phyloP scores from a whole-genome alignment of 345 rosid species.

The Cardiospermum halicacabum region DNA sequence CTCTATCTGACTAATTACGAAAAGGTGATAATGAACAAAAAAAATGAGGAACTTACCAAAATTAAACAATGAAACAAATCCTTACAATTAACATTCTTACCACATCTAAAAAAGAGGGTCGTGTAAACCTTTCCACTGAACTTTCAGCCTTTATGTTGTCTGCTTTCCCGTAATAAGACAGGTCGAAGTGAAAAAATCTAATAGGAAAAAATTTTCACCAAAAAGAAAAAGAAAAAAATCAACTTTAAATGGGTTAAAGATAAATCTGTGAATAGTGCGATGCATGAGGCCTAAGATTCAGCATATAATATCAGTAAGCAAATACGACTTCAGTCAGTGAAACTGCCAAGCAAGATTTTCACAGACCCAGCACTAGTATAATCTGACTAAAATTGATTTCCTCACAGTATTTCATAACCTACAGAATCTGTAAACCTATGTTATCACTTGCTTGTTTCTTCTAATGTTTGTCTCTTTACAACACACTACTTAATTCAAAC shows the following conservation, averaged over 20 bases:
- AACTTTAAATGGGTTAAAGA: slow-evolving; percentile 20
- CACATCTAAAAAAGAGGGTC: slow-evolving; percentile 44
- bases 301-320: slow-evolving; percentile 5
- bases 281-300: slow-evolving; percentile 20
- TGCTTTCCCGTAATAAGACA: slow-evolving; percentile 54
- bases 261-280: slow-evolving; percentile 11
- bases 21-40: neutral
- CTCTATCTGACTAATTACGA: neutral
- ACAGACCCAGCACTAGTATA: neutral
- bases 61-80: slow-evolving; percentile 20
- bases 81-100: slow-evolving; percentile 36
- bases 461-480: neutral
- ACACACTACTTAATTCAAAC: neutral
- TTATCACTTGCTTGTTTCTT: neutral
- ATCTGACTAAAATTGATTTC: neutral
- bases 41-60: neutral
- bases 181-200: slow-evolving; percentile 59
- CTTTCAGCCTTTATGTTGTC: slow-evolving; percentile 53
- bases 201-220: slow-evolving; percentile 32
- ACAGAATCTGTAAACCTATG: neutral
- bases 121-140: slow-evolving; percentile 50
- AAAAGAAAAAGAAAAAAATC: slow-evolving; percentile 27
- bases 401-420: neutral
- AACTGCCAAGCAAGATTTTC: slow-evolving; percentile 3
- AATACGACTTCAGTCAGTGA: slow-evolving; percentile 3